Evolutionary conservation across 192 early-diverging fungal genomes (phyloP).

Genomic region (Podila clonocystis): DNA sequence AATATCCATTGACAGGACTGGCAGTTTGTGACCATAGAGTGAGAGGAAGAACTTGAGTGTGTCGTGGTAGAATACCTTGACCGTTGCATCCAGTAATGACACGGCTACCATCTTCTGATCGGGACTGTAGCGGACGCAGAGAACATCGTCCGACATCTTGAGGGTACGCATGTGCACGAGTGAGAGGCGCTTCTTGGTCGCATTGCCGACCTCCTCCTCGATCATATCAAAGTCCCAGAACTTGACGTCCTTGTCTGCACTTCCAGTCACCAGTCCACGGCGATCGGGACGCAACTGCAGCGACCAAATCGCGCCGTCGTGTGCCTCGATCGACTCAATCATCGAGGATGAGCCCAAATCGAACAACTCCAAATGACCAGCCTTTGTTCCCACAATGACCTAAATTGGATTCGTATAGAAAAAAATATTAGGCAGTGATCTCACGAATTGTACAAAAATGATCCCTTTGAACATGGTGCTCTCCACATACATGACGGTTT

Average conservation of each 20-base stretch:
- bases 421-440: not conserved
- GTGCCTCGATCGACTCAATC: slow-evolving; percentile 90
- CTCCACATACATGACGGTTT: slow-evolving; percentile 69
- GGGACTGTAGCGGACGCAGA: slow-evolving; percentile 86
- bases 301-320: slow-evolving; percentile 90
- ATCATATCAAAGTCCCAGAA: slow-evolving; percentile 96
- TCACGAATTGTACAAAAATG: too few relatives aligned
- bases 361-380: slow-evolving; percentile 90
- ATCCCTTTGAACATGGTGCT: not conserved
- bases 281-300: slow-evolving; percentile 88
- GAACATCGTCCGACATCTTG: slow-evolving; percentile 94
- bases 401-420: slow-evolving; percentile 26
- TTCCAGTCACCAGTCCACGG: slow-evolving; percentile 90
- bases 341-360: slow-evolving; percentile 87
- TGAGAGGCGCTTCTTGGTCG: slow-evolving; percentile 70
- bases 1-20: slow-evolving; percentile 99
- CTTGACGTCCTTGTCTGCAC: slow-evolving; percentile 95
- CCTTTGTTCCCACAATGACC: slow-evolving; percentile 93
- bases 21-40: slow-evolving; percentile 97
- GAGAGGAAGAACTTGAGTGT: slow-evolving; percentile 98
- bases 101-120: slow-evolving; percentile 91
- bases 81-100: slow-evolving; percentile 91
- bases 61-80: slow-evolving; percentile 97
- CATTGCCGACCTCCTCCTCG: slow-evolving; percentile 47
- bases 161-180: slow-evolving; percentile 90